phyloP scores from a whole-genome alignment of 2,329 filamentous ascomycete genomes.

The Claviceps sorghi region DNA sequence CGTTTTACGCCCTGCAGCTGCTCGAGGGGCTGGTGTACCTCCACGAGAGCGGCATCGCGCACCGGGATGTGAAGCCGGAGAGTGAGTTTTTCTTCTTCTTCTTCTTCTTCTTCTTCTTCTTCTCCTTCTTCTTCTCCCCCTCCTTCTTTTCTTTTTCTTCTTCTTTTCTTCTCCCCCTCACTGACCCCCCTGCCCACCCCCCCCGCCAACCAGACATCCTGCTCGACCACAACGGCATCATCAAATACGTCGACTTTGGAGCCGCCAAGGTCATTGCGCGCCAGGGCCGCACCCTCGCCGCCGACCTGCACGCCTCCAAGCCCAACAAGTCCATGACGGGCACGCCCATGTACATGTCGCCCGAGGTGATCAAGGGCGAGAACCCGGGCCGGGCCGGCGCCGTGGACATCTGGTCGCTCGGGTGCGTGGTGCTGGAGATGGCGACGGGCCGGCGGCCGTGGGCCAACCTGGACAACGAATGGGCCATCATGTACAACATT shows the following conservation, averaged over 20 bases:
- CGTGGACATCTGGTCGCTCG: constrained; percentile 91
- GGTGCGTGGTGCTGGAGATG: constrained; percentile 96
- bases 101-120: not conserved
- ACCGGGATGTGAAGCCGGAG: constrained; percentile 96
- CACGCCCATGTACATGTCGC: constrained; percentile 99
- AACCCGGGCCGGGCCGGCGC: constrained; percentile 67
- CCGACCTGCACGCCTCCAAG: constrained; percentile 41
- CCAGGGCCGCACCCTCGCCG: constrained; percentile 71
- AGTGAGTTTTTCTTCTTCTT: constrained; percentile 41
- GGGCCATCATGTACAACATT: constrained; percentile 99
- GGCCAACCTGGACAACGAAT: constrained; percentile 95
- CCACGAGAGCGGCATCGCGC: constrained; percentile 80
- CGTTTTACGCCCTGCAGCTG: constrained; percentile 90
- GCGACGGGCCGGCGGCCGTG: constrained; percentile 86
- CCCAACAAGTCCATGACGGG: constrained; percentile 89
- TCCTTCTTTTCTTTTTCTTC: not conserved
- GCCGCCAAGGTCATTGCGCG: constrained; percentile 93
- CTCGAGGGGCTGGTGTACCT: constrained; percentile 88
- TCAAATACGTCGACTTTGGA: constrained; percentile 98
- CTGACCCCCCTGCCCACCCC: not conserved
- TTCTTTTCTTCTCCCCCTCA: constrained; percentile 1
- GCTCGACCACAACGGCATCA: constrained; percentile 91
- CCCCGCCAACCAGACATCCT: constrained; percentile 79
- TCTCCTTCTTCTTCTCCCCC: not conserved
- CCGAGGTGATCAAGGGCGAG: constrained; percentile 91